Percentiles rank a stretch among this genome's conserved stretches.
Evolutionary conservation across 345 rosid species (phyloP).

Genomic region (Physaria fendleri): DNA sequence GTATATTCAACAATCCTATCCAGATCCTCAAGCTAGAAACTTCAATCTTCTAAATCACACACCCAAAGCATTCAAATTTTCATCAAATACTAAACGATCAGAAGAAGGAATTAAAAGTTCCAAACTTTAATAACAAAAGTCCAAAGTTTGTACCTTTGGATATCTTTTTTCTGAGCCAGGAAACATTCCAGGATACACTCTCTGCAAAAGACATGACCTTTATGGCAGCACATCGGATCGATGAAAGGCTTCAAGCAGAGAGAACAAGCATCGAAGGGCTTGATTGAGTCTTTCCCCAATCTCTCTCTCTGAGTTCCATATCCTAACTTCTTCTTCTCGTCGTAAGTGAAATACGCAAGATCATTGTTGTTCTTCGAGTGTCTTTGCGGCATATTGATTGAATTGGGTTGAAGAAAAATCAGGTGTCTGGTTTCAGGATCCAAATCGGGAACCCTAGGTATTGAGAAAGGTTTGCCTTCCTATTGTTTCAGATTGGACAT

Average conservation of each 20-base stretch:
- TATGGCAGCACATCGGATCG: conserved; percentile 84
- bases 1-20: neutral
- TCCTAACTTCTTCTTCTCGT: conserved; percentile 89
- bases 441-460: conserved; percentile 32
- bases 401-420: neutral
- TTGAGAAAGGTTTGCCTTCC: neutral
- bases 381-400: conserved; percentile 77
- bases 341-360: conserved; percentile 94
- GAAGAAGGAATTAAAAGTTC: neutral
- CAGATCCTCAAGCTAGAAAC: neutral
- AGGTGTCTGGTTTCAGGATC: neutral
- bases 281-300: conserved; percentile 87
- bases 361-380: conserved; percentile 98
- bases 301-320: conserved; percentile 97
- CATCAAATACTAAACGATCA: neutral
- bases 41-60: neutral
- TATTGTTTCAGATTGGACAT: neutral
- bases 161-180: conserved; percentile 84
- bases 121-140: neutral
- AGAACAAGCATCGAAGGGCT: conserved; percentile 90
- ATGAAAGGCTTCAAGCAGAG: conserved; percentile 92
- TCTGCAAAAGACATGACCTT: conserved; percentile 85
- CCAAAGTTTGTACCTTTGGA: conserved; percentile 43
- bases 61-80: neutral
- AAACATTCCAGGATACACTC: conserved; percentile 91